phyloP scores from a whole-genome alignment of 169 alveolate species.

The Plasmodium gonderi region DNA sequence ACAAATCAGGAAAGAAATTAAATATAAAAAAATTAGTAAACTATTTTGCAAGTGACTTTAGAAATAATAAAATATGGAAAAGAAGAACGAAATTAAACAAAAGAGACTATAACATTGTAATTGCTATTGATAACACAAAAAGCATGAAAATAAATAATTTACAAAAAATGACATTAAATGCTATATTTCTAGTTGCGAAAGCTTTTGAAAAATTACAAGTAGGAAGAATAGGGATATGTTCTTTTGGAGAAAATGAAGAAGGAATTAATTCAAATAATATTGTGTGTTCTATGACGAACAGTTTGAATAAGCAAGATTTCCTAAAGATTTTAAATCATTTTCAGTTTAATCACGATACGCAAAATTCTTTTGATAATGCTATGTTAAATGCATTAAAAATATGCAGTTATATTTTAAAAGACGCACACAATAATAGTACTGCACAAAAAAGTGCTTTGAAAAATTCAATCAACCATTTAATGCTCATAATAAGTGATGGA shows the following conservation, averaged over 20 bases:
- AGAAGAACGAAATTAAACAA: conserved; percentile 97
- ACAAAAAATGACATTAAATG: conserved; percentile 91
- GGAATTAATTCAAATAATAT: conserved; percentile 59
- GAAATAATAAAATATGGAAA: conserved; percentile 99
- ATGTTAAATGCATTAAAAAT: conserved; percentile 89
- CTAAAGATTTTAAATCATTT: conserved; percentile 78
- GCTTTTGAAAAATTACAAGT: conserved; percentile 91
- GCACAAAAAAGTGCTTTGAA: conserved; percentile 76
- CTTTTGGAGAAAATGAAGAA: conserved; percentile 82
- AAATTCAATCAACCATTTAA: conserved; percentile 84
- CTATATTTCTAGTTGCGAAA: conserved; percentile 86
- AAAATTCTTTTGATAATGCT: conserved; percentile 76
- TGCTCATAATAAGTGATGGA: conserved; percentile 97
- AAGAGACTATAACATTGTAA: conserved; percentile 95
- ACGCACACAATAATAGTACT: conserved; percentile 11
- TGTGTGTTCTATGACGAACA: conserved; percentile 68
- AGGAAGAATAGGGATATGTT: conserved; percentile 87
- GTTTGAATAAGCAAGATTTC: conserved; percentile 58
- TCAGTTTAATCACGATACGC: conserved; percentile 87
- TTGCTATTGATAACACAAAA: conserved; percentile 96
- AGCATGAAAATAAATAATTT: conserved; percentile 93
- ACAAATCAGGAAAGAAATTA: conserved; percentile 96
- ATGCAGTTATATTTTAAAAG: conserved; percentile 80
- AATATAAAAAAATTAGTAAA: conserved; percentile 97
- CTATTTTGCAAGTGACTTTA: conserved; percentile 98